phyloP scores from a whole-genome alignment of 1,284 basidiomycete genomes.

The Leccinum cinnamomeum region DNA sequence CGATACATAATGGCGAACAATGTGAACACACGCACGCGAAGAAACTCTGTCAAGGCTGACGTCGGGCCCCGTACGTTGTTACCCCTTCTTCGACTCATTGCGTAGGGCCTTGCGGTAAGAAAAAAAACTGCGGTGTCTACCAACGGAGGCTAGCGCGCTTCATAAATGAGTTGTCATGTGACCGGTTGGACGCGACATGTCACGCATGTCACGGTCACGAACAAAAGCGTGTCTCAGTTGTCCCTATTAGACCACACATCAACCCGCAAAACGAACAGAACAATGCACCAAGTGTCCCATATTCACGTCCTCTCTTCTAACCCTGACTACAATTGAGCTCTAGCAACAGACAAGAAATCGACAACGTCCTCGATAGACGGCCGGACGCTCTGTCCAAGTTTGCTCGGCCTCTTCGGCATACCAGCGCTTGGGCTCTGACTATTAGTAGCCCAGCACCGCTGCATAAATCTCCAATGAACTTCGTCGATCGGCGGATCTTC shows the following conservation, averaged over 20 bases:
- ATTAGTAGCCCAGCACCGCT: slow-evolving; percentile 21
- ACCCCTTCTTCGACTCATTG: slow-evolving; percentile 31
- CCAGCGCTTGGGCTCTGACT: not conserved
- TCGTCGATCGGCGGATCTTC: slow-evolving; percentile 14
- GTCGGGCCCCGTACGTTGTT: slow-evolving; percentile 87
- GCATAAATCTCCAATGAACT: slow-evolving; percentile 24
- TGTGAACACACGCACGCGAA: slow-evolving; percentile 63
- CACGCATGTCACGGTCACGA: slow-evolving; percentile 13
- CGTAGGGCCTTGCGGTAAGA: not conserved
- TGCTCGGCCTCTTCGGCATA: not conserved
- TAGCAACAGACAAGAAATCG: slow-evolving; percentile 15
- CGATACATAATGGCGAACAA: not conserved
- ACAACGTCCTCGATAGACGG: slow-evolving; percentile 21
- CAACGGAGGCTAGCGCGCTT: slow-evolving; percentile 5
- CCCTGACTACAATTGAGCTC: not conserved
- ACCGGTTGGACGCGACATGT: slow-evolving; percentile 14
- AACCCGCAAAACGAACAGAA: not conserved
- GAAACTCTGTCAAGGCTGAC: slow-evolving; percentile 90
- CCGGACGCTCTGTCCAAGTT: not conserved
- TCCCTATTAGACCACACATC: not conserved
- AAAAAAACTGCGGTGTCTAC: not conserved
- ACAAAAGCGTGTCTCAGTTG: not conserved
- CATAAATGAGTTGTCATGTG: slow-evolving; percentile 17
- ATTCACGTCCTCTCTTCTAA: not conserved
- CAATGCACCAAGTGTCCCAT: not conserved